Evolutionary conservation across 768 basidiomycete species (phyloP).

Genomic region (Suillus decipiens): DNA sequence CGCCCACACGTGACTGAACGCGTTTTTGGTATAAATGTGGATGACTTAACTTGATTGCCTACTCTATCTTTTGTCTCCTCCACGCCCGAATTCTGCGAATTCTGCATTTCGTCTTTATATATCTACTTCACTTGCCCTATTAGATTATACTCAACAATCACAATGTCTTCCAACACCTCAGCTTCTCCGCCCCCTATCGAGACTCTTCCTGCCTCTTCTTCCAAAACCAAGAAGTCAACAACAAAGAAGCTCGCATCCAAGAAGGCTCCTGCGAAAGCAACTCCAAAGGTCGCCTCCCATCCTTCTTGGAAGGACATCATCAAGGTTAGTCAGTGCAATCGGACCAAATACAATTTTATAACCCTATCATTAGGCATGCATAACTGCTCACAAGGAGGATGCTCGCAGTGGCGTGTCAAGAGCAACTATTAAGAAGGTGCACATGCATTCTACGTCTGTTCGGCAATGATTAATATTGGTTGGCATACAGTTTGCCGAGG

Average conservation of each 20-base stretch:
- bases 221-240: conserved; percentile 32
- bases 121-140: not conserved
- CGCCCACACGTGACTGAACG: conserved; percentile 14
- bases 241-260: conserved; percentile 27
- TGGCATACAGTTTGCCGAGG: conserved; percentile 45
- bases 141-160: not conserved
- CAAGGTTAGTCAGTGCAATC: conserved; percentile 35
- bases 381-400: conserved; percentile 61
- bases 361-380: conserved; percentile 56
- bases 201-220: conserved; percentile 10
- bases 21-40: conserved; percentile 12
- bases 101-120: not conserved
- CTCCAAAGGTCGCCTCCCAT: conserved; percentile 31
- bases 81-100: not conserved
- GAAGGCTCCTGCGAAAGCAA: conserved; percentile 16
- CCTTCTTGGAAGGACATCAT: conserved; percentile 61
- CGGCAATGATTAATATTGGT: conserved; percentile 10
- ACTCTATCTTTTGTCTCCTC: conserved; percentile 9
- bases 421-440: conserved; percentile 75
- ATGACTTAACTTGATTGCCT: not conserved
- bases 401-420: conserved; percentile 73
- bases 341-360: not conserved
- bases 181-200: conserved; percentile 16
- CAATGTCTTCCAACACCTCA: conserved; percentile 17
- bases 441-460: conserved; percentile 26